phyloP scores from a whole-genome alignment of 768 basidiomycete genomes.

The Leccinellum luteum region DNA sequence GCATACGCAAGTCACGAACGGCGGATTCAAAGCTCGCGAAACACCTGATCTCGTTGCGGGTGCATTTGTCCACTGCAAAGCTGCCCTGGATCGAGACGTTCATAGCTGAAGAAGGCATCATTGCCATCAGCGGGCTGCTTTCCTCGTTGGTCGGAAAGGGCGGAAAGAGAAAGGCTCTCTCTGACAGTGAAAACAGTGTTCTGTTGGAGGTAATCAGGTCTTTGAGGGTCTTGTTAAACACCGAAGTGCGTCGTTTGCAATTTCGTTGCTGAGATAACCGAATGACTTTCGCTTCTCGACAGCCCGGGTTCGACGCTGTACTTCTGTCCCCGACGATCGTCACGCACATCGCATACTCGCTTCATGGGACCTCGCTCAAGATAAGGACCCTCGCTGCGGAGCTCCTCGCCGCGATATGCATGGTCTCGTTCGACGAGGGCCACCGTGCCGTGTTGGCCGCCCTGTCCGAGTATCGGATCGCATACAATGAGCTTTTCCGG shows the following conservation, averaged over 20 bases:
- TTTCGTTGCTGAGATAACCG: background rate
- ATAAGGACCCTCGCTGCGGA: conserved; percentile 69
- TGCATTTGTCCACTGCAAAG: conserved; percentile 82
- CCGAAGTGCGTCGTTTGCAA: conserved; percentile 50
- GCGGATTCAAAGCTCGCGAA: conserved; percentile 65
- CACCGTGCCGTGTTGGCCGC: conserved; percentile 74
- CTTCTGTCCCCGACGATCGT: conserved; percentile 62
- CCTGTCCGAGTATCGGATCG: conserved; percentile 75
- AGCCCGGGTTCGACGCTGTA: conserved; percentile 74
- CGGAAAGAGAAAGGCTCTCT: conserved; percentile 57
- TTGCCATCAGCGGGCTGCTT: conserved; percentile 56
- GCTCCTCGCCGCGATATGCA: conserved; percentile 80
- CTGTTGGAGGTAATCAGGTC: conserved; percentile 77
- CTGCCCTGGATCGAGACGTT: conserved; percentile 79
- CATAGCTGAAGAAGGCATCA: conserved; percentile 59
- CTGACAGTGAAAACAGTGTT: conserved; percentile 64
- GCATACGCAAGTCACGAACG: conserved; percentile 52
- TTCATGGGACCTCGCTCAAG: conserved; percentile 66
- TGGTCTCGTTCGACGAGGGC: conserved; percentile 67
- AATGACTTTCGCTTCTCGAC: background rate
- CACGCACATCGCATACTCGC: conserved; percentile 68
- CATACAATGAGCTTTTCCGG: conserved; percentile 70
- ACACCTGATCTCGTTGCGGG: conserved; percentile 77
- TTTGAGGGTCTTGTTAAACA: conserved; percentile 80
- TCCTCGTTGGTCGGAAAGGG: conserved; percentile 62